Percentiles rank a stretch among this genome's conserved stretches.
phyloP scores from a whole-genome alignment of 148 eudicot species.

The Persicaria maculosa region DNA sequence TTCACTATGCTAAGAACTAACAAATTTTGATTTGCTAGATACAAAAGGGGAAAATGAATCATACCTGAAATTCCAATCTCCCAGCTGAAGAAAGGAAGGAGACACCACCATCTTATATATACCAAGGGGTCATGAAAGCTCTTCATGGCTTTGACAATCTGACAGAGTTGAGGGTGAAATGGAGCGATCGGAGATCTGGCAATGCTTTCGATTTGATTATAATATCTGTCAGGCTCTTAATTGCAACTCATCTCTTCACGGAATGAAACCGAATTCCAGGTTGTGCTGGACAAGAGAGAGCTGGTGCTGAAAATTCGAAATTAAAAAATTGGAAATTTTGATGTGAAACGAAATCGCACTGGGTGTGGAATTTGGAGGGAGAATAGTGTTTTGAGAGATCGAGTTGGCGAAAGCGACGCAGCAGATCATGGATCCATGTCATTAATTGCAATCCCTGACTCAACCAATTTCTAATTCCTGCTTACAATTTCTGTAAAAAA shows the following conservation, averaged over 20 bases:
- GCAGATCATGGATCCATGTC: too few relatives aligned
- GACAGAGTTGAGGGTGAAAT: slow-evolving; percentile 24
- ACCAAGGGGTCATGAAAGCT: background rate
- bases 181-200: slow-evolving; percentile 26
- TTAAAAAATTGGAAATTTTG: background rate
- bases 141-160: background rate
- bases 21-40: background rate
- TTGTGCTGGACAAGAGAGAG: background rate
- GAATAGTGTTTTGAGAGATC: too few relatives aligned
- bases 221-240: slow-evolving; percentile 1
- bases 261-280: background rate
- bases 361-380: too few relatives aligned
- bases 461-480: too few relatives aligned
- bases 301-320: background rate
- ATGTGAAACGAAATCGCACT: slow-evolving; percentile 16
- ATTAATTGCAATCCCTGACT: too few relatives aligned
- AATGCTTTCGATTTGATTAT: slow-evolving; percentile 20
- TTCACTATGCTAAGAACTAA: background rate
- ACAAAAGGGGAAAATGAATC: background rate
- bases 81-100: background rate
- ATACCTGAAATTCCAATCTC: slow-evolving; percentile 8
- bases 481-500: too few relatives aligned
- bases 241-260: background rate
- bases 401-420: too few relatives aligned
- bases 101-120: slow-evolving; percentile 21